Evolutionary conservation across 75 land plant genomes (phyloP).

Genomic region (Cunninghamia lanceolata): DNA sequence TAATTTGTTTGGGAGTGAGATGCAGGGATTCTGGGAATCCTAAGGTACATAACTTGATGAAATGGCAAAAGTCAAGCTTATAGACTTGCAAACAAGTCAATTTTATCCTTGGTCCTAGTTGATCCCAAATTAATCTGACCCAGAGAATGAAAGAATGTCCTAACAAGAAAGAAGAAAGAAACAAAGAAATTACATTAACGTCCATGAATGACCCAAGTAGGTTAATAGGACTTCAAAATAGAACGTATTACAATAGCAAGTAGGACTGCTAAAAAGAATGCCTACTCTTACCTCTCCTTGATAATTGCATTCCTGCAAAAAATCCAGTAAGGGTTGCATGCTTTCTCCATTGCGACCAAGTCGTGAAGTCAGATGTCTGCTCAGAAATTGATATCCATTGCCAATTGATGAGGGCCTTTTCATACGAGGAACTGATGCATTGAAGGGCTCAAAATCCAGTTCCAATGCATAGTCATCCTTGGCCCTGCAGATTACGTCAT

Average conservation of each 20-base stretch:
- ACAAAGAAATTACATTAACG: not conserved
- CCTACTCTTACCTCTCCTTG: slow-evolving; percentile 62
- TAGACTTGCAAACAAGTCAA: not conserved
- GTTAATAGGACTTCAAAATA: not conserved
- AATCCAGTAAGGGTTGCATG: slow-evolving; percentile 63
- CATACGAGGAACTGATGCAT: slow-evolving; percentile 49
- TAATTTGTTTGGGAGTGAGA: not conserved
- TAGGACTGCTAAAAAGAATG: not conserved
- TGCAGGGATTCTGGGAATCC: not conserved
- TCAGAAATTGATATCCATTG: slow-evolving; percentile 64
- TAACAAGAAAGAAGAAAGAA: not conserved
- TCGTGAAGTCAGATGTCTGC: slow-evolving; percentile 58
- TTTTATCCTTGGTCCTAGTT: not conserved
- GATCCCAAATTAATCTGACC: not conserved
- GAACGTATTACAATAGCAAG: not conserved
- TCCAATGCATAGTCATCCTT: slow-evolving; percentile 75
- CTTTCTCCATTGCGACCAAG: slow-evolving; percentile 36
- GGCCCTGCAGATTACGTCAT: slow-evolving; percentile 38
- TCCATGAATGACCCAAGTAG: not conserved
- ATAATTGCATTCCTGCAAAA: slow-evolving; percentile 49
- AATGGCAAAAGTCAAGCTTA: not conserved
- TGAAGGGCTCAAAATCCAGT: slow-evolving; percentile 81
- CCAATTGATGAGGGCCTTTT: slow-evolving; percentile 82
- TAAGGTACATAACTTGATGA: too few relatives aligned
- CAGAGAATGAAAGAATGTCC: not conserved